Conservation (phyloP, 768 basidiomycete genomes). For the Coprinellus micaceus region DNA sequence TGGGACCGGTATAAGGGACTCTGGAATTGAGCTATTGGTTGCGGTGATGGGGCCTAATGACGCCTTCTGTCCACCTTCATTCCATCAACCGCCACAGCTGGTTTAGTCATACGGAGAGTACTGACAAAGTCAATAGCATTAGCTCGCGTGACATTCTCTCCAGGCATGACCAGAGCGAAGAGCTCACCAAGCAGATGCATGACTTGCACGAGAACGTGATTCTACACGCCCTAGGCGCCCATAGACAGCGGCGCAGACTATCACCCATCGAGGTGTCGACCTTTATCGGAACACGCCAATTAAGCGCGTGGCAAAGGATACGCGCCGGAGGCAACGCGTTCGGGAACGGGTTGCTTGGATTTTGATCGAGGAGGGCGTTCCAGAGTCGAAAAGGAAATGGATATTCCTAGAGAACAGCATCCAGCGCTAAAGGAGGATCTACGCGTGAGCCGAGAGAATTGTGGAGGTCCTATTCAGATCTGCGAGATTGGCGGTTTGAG, state of each 20-base stretch:
- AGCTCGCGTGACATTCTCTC: background rate
- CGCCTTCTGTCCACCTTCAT: background rate
- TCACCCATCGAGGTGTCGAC: no score
- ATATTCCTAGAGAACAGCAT: no score
- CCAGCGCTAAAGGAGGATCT: no score
- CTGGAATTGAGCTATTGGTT: background rate
- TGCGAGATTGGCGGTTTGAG: background rate
- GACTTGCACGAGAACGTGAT: background rate
- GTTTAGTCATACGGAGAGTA: background rate
- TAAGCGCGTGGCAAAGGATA: background rate
- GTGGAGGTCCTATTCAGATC: background rate
- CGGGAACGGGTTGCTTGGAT: background rate
- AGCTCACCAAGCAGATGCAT: background rate
- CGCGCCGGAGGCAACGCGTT: background rate
- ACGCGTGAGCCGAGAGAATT: conserved; percentile 5
- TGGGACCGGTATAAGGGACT: background rate
- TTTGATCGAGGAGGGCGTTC: background rate
- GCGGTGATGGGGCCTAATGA: background rate
- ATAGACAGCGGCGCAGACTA: background rate
- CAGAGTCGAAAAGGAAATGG: background rate
- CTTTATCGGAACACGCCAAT: background rate
- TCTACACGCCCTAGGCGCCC: background rate
- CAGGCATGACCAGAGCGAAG: background rate
- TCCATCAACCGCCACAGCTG: background rate
- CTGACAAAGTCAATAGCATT: background rate